phyloP scores from a whole-genome alignment of 176 grass and related monocot species.

The Calamus simplicifolius region DNA sequence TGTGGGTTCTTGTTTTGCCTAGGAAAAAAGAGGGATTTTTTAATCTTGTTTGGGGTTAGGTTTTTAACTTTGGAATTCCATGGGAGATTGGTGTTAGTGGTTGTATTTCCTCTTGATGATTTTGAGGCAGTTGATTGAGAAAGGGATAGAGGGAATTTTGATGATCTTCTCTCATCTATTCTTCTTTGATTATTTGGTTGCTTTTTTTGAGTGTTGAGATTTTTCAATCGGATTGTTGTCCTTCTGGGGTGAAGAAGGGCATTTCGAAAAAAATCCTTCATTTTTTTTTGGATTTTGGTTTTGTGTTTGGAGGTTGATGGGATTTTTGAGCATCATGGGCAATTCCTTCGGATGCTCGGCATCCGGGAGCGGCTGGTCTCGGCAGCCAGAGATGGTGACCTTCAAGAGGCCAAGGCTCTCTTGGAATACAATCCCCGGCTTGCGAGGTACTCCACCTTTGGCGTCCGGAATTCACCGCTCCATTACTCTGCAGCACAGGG shows the following conservation, averaged over 20 bases:
- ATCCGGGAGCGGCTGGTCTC: constrained; percentile 95
- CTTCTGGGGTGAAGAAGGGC: neutral
- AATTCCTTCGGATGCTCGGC: constrained; percentile 98
- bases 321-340: constrained; percentile 87
- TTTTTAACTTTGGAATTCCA: no score
- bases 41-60: no score
- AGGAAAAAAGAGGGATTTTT: no score
- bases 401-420: constrained; percentile 85
- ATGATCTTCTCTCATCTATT: no score
- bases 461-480: constrained; percentile 84
- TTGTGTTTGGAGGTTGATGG: constrained; percentile 44
- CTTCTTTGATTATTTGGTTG: no score
- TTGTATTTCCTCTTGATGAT: no score
- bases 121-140: no score
- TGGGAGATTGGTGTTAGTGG: no score
- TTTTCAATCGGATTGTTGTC: neutral
- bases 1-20: no score
- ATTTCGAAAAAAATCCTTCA: neutral
- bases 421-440: constrained; percentile 87
- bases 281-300: constrained; percentile 14
- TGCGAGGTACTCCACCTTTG: constrained; percentile 89
- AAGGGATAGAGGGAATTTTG: no score
- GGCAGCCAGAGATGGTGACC: constrained; percentile 81
- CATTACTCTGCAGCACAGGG: constrained; percentile 88
- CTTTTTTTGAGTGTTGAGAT: neutral